Conservation (phyloP, 139 green algal species). For the Picochlorum sp. region DNA sequence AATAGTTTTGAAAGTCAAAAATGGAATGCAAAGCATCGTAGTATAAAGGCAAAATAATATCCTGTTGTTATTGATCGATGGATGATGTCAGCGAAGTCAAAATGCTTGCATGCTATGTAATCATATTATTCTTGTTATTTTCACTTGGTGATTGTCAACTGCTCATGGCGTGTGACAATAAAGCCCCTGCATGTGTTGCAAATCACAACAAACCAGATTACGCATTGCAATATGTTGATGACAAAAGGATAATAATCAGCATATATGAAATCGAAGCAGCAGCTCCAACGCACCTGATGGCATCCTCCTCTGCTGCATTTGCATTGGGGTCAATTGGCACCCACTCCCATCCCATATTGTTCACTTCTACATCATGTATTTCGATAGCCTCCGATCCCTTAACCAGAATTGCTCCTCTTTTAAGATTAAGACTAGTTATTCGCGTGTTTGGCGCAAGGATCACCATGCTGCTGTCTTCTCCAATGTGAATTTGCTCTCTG, state of each 20-base stretch:
- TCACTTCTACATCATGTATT: slow-evolving; percentile 44
- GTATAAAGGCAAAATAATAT: no score
- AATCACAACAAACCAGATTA: no score
- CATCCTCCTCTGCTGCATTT: slow-evolving; percentile 37
- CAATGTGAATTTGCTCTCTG: slow-evolving; percentile 27
- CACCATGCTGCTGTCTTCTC: slow-evolving; percentile 39
- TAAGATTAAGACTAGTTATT: slow-evolving; percentile 48
- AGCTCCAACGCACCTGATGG: slow-evolving; percentile 54
- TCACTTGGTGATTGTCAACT: not conserved
- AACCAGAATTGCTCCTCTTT: slow-evolving; percentile 64
- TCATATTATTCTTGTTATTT: no score
- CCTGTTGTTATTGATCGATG: no score
- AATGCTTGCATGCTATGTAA: no score
- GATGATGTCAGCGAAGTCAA: no score
- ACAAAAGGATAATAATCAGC: not conserved
- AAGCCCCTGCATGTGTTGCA: not conserved
- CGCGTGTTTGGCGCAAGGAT: slow-evolving; percentile 53
- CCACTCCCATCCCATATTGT: slow-evolving; percentile 78
- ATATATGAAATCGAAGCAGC: slow-evolving; percentile 13
- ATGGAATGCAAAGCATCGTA: no score
- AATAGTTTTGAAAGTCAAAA: no score
- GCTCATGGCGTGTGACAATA: not conserved
- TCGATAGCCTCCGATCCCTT: slow-evolving; percentile 32
- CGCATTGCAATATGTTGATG: no score
- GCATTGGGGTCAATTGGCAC: slow-evolving; percentile 33